Evolutionary conservation across 1,284 basidiomycete genomes (phyloP), one percentile per base, ranked within the genome.

Genomic region (Termitomyces sp.): DNA sequence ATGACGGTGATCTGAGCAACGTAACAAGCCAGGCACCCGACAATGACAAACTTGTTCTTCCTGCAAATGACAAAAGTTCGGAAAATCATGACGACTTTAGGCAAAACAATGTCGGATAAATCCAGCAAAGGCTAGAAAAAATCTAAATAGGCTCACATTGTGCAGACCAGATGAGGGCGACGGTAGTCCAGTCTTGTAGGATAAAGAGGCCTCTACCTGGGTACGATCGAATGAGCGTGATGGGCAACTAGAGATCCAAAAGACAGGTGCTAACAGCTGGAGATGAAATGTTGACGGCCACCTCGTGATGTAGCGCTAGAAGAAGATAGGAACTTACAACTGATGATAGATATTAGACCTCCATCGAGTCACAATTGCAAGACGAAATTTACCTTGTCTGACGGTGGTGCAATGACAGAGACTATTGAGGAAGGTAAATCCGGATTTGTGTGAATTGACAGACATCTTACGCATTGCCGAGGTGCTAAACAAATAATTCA

Each of bases 1-100:
- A 65, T 67, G 2, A 59, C 47, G 40, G 55, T 43, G 2, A 65
- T 56, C 53, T 67, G 62, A 39, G 42, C 42, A 13, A 59, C 52
- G 49, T 65, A 66, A 21, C 58, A 56, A 19, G 55, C n/a, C 5
- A 61, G 40, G 12, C 65, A 55, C 42, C 55, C 40, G 15, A 43
- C 21, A 34, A 58, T 52, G 21, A 66, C 58, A 9, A 21, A 36
- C 36, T 53, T 58, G 8, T 52, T 53, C 28, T 59, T 57, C 17
- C 40, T 53, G 49, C 62, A 65, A 46, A 68, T 66, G 19, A 68
- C 69, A 40, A 61, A 61, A 15, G 65, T 65, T 44, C 69, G 64
- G 45, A 64, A 62, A 3, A 68, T 40, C 59, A 69, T 65, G 31
- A 66, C 58, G 26, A 53, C 68, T 68, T 10, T 38, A 1, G 17